phyloP scores from a whole-genome alignment of 352 stramenopile species.

The Globisporangium barbulae region DNA sequence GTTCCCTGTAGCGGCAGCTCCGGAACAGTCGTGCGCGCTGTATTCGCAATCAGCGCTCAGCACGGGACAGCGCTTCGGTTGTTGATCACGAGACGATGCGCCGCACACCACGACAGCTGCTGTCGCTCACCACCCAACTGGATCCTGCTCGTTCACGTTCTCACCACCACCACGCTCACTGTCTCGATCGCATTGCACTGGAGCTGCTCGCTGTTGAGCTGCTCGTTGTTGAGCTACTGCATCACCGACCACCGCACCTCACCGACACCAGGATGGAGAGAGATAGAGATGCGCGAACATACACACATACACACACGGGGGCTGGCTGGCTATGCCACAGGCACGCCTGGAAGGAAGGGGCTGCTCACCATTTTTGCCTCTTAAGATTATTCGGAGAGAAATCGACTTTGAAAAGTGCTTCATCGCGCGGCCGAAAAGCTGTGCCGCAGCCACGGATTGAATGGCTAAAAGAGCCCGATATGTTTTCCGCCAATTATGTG shows the following conservation, averaged over 20 bases:
- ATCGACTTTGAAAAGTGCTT: constrained; percentile 75
- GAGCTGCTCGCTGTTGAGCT: neutral
- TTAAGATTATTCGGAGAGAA: constrained; percentile 70
- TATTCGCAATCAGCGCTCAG: neutral
- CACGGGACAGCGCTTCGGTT: neutral
- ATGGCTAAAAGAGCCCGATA: constrained; percentile 44
- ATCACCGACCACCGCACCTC: neutral
- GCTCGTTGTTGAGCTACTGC: neutral
- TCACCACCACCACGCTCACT: neutral
- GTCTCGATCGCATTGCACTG: neutral
- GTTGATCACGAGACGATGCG: neutral
- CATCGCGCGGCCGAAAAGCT: constrained; percentile 13
- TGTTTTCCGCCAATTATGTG: constrained; percentile 36
- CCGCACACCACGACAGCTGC: neutral
- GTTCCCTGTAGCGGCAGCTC: too few species aligned
- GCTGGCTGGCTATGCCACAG: neutral
- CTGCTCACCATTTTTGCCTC: constrained; percentile 67
- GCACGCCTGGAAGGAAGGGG: neutral
- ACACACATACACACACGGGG: neutral
- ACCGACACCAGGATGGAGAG: neutral
- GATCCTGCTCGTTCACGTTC: neutral
- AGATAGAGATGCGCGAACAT: neutral
- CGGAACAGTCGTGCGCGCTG: neutral
- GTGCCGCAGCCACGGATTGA: constrained; percentile 33
- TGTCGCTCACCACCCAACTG: neutral